phyloP scores from a whole-genome alignment of 176 grass and related monocot genomes.

The Tillandsia leiboldiana region DNA sequence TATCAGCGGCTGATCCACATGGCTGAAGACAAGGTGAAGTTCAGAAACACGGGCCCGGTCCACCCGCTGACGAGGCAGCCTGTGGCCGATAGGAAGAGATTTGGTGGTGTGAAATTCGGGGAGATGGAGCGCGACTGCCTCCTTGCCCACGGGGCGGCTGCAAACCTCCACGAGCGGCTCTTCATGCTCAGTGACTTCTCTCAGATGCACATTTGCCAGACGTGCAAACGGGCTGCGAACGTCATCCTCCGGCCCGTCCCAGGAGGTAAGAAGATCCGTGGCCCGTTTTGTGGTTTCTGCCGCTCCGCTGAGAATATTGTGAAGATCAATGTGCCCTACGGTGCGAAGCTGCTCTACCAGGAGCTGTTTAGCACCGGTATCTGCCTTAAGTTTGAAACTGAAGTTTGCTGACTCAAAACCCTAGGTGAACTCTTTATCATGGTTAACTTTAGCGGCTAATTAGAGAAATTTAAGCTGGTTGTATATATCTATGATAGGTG shows the following conservation, averaged over 20 bases:
- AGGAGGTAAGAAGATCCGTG: slow-evolving; percentile 52
- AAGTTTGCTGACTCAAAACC: slow-evolving; percentile 39
- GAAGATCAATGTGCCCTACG: slow-evolving; percentile 62
- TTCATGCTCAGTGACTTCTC: slow-evolving; percentile 85
- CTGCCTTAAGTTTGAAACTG: slow-evolving; percentile 72
- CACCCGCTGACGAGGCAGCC: slow-evolving; percentile 86
- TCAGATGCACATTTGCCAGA: slow-evolving; percentile 63
- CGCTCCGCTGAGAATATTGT: slow-evolving; percentile 60
- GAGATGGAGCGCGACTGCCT: slow-evolving; percentile 94
- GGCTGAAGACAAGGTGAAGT: slow-evolving; percentile 93
- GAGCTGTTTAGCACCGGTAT: slow-evolving; percentile 96
- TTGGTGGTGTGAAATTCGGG: slow-evolving; percentile 90
- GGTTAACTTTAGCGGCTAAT: too few species aligned
- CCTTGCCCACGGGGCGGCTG: slow-evolving; percentile 72
- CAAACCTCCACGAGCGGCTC: slow-evolving; percentile 81
- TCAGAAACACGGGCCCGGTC: slow-evolving; percentile 83
- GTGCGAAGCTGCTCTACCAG: slow-evolving; percentile 83
- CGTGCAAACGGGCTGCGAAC: slow-evolving; percentile 57
- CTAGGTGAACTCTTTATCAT: background rate
- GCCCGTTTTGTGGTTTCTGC: slow-evolving; percentile 71
- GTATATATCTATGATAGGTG: too few species aligned
- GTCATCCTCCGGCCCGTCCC: slow-evolving; percentile 48
- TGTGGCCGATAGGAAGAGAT: slow-evolving; percentile 66
- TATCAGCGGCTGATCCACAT: slow-evolving; percentile 94
- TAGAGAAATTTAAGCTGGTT: too few species aligned